Percentiles rank a stretch among this genome's conserved stretches.
phyloP scores from a whole-genome alignment of 192 early-diverging fungal species.

The Lunasporangiospora selenospora region DNA sequence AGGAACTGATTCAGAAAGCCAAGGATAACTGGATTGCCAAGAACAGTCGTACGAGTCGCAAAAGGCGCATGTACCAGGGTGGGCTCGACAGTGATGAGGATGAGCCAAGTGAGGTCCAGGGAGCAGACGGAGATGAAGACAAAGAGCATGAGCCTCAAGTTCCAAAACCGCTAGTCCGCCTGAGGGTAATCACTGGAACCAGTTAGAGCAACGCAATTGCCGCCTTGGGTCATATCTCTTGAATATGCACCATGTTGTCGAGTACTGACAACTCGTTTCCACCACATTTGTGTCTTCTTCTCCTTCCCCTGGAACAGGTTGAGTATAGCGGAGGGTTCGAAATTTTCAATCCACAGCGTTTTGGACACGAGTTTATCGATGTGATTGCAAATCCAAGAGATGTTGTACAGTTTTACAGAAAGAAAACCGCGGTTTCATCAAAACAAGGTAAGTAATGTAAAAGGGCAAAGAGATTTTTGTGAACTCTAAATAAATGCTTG shows the following conservation, averaged over 20 bases:
- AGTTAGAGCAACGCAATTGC: too few relatives aligned
- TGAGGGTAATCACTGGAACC: too few relatives aligned
- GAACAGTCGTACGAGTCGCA: constrained; percentile 36
- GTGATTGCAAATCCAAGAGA: constrained; percentile 90
- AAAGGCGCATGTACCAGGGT: constrained; percentile 44
- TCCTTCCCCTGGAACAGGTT: too few relatives aligned
- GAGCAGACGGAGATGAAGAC: constrained; percentile 1
- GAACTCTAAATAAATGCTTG: background rate
- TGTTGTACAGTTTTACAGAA: constrained; percentile 83
- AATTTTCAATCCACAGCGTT: constrained; percentile 86
- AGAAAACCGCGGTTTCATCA: constrained; percentile 18
- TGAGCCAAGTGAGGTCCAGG: constrained; percentile 3
- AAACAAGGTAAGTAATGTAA: constrained; percentile 6
- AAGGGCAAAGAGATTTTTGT: background rate
- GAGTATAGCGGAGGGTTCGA: constrained; percentile 88
- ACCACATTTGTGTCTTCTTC: too few relatives aligned
- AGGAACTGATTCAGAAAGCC: constrained; percentile 71
- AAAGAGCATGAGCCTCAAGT: background rate
- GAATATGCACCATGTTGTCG: too few relatives aligned
- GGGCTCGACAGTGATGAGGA: constrained; percentile 27
- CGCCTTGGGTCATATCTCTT: too few relatives aligned
- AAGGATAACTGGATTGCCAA: constrained; percentile 61
- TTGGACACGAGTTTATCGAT: constrained; percentile 82
- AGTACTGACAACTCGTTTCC: too few relatives aligned
- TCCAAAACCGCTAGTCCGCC: constrained; percentile 74